A percentile compares a stretch with the other conserved stretches of the same genome.
These are phyloP conservation scores for Podaxis pistillaris DNA, from an alignment of 768 basidiomycete genomes.

Conservation along the genomic window DNA sequence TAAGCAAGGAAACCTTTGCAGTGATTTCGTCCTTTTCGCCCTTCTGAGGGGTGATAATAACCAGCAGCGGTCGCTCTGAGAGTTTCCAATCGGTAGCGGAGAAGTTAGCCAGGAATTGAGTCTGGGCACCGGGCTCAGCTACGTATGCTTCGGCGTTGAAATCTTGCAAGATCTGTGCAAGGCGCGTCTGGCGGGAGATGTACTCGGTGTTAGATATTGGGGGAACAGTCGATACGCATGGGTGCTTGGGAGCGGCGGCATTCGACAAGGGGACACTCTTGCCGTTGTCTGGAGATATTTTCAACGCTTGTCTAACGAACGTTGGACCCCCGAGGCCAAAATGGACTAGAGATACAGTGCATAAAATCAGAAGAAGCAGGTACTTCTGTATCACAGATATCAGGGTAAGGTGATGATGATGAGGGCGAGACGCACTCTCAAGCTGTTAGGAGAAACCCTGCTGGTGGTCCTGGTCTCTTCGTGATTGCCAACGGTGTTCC, in stretches of 20 bases:
- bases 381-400: background rate
- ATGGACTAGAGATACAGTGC: background rate
- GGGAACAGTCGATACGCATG: slow-evolving; percentile 22
- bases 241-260: slow-evolving; percentile 34
- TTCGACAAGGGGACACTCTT: background rate
- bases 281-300: background rate
- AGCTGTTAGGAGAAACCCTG: background rate
- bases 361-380: background rate
- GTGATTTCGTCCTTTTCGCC: slow-evolving; percentile 20
- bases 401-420: background rate
- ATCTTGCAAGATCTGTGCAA: slow-evolving; percentile 47
- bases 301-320: background rate
- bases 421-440: background rate
- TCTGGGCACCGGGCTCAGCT: slow-evolving; percentile 74
- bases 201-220: slow-evolving; percentile 50
- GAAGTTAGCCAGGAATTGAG: slow-evolving; percentile 72
- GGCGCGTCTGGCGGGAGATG: slow-evolving; percentile 47
- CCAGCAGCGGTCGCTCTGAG: slow-evolving; percentile 76
- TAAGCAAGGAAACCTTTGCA: slow-evolving; percentile 58
- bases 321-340: background rate
- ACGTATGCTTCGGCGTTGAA: slow-evolving; percentile 69
- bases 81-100: slow-evolving; percentile 61
- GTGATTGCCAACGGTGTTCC: background rate
- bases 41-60: slow-evolving; percentile 52
- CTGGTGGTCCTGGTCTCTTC: background rate